phyloP scores from a whole-genome alignment of 140 eudicot species.

The Senecio squalidus region DNA sequence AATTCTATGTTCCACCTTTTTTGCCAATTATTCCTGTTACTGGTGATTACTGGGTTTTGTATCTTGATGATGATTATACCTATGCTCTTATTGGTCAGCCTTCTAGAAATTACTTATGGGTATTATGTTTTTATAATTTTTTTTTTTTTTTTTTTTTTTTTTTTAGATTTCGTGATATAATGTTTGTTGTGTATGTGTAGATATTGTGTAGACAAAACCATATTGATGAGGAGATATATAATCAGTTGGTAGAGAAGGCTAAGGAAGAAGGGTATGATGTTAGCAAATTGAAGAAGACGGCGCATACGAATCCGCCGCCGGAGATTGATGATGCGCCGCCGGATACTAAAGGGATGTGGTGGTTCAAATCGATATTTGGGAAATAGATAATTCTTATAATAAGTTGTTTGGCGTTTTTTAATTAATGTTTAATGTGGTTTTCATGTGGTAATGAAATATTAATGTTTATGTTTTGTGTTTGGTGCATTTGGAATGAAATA shows the following conservation, averaged over 20 bases:
- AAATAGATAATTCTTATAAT: constrained; percentile 21
- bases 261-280: constrained; percentile 70
- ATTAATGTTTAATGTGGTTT: no score
- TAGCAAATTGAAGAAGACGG: constrained; percentile 71
- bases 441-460: no score
- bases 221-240: constrained; percentile 60
- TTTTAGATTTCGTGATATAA: neutral
- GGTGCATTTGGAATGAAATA: no score
- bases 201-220: constrained; percentile 54
- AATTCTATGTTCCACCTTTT: constrained; percentile 83
- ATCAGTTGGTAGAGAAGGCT: constrained; percentile 61
- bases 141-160: neutral
- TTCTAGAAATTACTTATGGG: constrained; percentile 70
- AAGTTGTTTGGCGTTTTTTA: neutral
- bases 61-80: constrained; percentile 60
- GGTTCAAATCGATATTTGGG: constrained; percentile 74
- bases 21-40: constrained; percentile 76
- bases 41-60: constrained; percentile 90
- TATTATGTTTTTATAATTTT: constrained; percentile 13
- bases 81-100: constrained; percentile 87
- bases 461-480: no score
- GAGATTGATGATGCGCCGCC: constrained; percentile 44
- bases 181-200: constrained; percentile 24
- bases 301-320: constrained; percentile 71
- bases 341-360: constrained; percentile 83